phyloP scores from a whole-genome alignment of 768 basidiomycete species.

The Boletus reticulatus region DNA sequence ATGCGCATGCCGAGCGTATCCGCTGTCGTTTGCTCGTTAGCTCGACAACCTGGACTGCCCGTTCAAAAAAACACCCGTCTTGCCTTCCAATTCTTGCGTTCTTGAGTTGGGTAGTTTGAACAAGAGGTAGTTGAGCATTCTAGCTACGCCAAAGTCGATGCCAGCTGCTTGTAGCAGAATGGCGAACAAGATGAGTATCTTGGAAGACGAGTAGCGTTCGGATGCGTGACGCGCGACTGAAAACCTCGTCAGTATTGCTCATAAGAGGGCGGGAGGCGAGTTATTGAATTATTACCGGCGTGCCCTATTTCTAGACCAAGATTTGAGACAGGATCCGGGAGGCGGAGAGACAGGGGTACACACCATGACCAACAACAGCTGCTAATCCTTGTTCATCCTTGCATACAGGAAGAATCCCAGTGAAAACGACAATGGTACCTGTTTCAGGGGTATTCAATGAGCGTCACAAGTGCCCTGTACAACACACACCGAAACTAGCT shows the following conservation, averaged over 20 bases:
- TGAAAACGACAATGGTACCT: constrained; percentile 85
- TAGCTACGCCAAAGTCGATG: constrained; percentile 52
- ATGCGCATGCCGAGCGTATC: constrained; percentile 83
- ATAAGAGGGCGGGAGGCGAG: constrained; percentile 4
- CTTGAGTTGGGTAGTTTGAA: constrained; percentile 82
- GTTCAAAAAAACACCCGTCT: neutral
- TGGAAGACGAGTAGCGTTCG: constrained; percentile 44
- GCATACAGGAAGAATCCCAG: constrained; percentile 80
- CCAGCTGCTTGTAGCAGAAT: constrained; percentile 48
- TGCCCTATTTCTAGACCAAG: constrained; percentile 70
- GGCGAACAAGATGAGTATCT: constrained; percentile 39
- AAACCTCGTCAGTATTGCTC: constrained; percentile 17
- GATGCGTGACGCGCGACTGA: constrained; percentile 56
- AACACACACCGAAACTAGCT: constrained; percentile 58
- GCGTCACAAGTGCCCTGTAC: neutral
- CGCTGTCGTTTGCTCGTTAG: constrained; percentile 43
- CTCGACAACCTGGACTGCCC: neutral
- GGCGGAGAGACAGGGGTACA: neutral
- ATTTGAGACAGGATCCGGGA: neutral
- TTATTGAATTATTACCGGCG: constrained; percentile 40
- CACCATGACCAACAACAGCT: constrained; percentile 82
- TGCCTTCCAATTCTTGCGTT: constrained; percentile 78
- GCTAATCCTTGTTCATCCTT: constrained; percentile 80
- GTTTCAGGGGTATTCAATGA: neutral
- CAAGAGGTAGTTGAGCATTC: constrained; percentile 47